A percentile compares a stretch with the other conserved stretches of the same genome.
These are phyloP conservation scores for Phoma sp. DNA, from an alignment of 2,329 filamentous ascomycete genomes.

Conservation along the genomic window DNA sequence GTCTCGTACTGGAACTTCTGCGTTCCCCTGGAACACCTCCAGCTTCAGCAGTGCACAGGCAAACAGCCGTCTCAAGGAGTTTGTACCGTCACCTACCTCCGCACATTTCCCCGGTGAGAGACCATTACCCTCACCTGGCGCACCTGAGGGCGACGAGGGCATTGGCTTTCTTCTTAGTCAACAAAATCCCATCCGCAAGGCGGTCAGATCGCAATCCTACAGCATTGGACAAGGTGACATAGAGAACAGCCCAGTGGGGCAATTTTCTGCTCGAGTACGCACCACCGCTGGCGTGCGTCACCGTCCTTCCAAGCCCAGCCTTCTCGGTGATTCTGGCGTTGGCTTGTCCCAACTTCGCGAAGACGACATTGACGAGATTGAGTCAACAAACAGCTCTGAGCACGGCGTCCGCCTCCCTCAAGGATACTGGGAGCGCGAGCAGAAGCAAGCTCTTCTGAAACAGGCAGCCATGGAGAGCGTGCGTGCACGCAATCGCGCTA, in stretches of 20 bases:
- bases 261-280: slow-evolving; percentile 58
- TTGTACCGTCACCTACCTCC: slow-evolving; percentile 44
- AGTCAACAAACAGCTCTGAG: slow-evolving; percentile 63
- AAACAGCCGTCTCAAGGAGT: slow-evolving; percentile 40
- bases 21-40: slow-evolving; percentile 54
- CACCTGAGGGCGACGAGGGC: slow-evolving; percentile 58
- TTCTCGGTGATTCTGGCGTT: slow-evolving; percentile 66
- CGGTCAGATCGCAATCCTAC: slow-evolving; percentile 94
- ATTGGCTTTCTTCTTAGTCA: slow-evolving; percentile 44
- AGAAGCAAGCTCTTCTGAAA: slow-evolving; percentile 43
- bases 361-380: slow-evolving; percentile 67
- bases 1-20: slow-evolving; percentile 48
- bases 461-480: slow-evolving; percentile 48
- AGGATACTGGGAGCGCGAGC: slow-evolving; percentile 43
- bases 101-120: slow-evolving; percentile 31
- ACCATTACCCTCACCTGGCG: slow-evolving; percentile 35
- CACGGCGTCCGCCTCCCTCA: slow-evolving; percentile 54
- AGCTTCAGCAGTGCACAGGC: slow-evolving; percentile 36
- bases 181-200: slow-evolving; percentile 83
- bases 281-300: slow-evolving; percentile 65
- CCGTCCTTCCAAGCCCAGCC: slow-evolving; percentile 78
- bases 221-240: slow-evolving; percentile 87
- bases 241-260: slow-evolving; percentile 49
- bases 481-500: slow-evolving; percentile 40
- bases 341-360: slow-evolving; percentile 44